phyloP scores from a whole-genome alignment of 495 filamentous ascomycete genomes.

The Aspergillus avenaceus region DNA sequence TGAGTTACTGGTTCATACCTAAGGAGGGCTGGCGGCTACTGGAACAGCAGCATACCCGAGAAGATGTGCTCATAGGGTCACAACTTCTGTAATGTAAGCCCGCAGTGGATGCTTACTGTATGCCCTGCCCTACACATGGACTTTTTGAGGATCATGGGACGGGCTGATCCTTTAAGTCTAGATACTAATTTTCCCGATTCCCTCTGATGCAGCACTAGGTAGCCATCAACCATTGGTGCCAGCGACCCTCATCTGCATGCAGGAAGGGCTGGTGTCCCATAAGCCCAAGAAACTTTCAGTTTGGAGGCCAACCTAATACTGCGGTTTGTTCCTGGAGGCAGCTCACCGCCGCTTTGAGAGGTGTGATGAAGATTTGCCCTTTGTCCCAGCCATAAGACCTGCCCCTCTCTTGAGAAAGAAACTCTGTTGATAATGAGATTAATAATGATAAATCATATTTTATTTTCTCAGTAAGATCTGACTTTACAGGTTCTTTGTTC shows the following conservation, averaged over 20 bases:
- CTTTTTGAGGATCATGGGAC: too few species aligned
- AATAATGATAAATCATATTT: neutral
- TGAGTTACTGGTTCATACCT: neutral
- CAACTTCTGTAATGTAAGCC: neutral
- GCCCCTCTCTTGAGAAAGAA: neutral
- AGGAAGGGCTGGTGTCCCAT: neutral
- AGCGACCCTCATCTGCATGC: neutral
- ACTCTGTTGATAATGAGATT: neutral
- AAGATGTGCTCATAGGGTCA: constrained; percentile 3
- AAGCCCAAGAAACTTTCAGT: neutral
- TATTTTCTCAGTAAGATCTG: neutral
- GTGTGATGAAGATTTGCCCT: neutral
- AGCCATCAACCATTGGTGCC: constrained; percentile 4
- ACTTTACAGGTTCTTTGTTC: neutral
- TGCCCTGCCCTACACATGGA: neutral
- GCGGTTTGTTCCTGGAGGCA: neutral
- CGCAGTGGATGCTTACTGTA: too few species aligned
- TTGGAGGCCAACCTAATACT: neutral
- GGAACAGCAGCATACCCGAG: neutral
- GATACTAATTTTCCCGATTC: constrained; percentile 1
- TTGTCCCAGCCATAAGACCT: neutral
- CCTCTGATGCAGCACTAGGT: constrained; percentile 1
- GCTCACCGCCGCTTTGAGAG: constrained; percentile 3
- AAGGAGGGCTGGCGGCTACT: constrained; percentile 6
- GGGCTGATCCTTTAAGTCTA: too few species aligned